Evolutionary conservation across 1,284 basidiomycete species (phyloP).

Genomic region (Xerocomus minutiporus): DNA sequence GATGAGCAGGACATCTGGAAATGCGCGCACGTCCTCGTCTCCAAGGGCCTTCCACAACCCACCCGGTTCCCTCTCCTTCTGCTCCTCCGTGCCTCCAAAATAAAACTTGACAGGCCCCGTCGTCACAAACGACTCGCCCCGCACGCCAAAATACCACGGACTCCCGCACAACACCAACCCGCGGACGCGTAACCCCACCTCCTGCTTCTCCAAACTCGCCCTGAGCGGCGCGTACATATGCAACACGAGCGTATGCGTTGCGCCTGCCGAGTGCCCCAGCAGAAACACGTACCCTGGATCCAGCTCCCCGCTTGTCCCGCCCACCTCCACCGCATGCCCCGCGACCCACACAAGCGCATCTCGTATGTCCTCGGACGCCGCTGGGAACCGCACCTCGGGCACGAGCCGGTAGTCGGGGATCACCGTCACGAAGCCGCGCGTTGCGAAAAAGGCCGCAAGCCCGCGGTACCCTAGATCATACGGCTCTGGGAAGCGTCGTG

Average conservation of each 20-base stretch:
- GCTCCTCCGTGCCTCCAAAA: constrained; percentile 43
- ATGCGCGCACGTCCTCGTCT: constrained; percentile 30
- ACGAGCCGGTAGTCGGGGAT: constrained; percentile 63
- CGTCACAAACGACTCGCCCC: constrained; percentile 21
- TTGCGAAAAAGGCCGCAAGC: constrained; percentile 56
- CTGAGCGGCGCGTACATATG: constrained; percentile 37
- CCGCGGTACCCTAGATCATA: constrained; percentile 50
- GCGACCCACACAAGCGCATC: constrained; percentile 55
- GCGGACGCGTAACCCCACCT: constrained; percentile 35
- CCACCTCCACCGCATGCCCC: constrained; percentile 33
- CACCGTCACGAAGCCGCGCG: constrained; percentile 52
- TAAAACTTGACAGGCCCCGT: constrained; percentile 35
- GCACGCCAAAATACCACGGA: constrained; percentile 37
- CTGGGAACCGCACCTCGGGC: constrained; percentile 50
- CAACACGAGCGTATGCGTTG: constrained; percentile 43
- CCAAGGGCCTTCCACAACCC: constrained; percentile 36
- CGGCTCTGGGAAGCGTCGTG: constrained; percentile 42
- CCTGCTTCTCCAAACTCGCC: constrained; percentile 13
- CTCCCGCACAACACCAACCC: constrained; percentile 46
- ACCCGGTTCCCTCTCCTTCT: constrained; percentile 39
- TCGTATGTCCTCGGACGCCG: constrained; percentile 48
- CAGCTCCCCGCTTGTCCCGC: constrained; percentile 21
- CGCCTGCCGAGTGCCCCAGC: constrained; percentile 59
- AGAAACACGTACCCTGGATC: constrained; percentile 44
- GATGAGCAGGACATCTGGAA: constrained; percentile 47